Base-by-base conservation (phyloP, 2,329 filamentous ascomycete genomes). In the Aspergillus sojae region DNA sequence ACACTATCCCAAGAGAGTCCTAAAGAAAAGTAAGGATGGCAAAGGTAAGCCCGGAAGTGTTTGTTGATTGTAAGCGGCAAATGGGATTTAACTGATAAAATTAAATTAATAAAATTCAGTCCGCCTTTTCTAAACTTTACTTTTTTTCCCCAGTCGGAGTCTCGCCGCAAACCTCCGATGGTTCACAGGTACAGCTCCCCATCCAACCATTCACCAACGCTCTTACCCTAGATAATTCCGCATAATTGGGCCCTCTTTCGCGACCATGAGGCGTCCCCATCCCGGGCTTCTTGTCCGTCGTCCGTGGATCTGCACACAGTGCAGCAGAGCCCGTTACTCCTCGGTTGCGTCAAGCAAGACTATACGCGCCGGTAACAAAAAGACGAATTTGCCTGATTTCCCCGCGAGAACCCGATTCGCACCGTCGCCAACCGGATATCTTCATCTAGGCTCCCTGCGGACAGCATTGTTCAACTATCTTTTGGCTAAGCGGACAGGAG, bases 391-490 rank as follows among this genome's bases (percentile, higher is more conserved):
- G 54, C 80, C 88, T 32, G 79, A 81, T 32, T 78, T 74, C 7
- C 90, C 91, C 53, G 88, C 88, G 63, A 84, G 92, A 76, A 92
- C 95, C 21, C 89, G 95, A 54, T 99, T 99, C 78, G 95, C 96
- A 1, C 95, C 95, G 0, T 98, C 95, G 1, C 95, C 95, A 0
- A 99, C 95, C 0, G 95, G 95, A 1, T 94, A 94, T 72, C 84
- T 99, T 28, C 95, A 99, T 78, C 83, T 99, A 14, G 95, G 95
- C 4, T 97, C 94, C 0, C 79, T 99, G 41, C 86, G 95, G 63
- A 99, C 95, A 0, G 96, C 96, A 0, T 80, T 99, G n/a, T 98
- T 93, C 82, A 98, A 97, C 73, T 97, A 94, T 70, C 82, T 99
- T 5, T 84, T 96, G n/a, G 94, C 95, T 0, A 91, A 89, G 72